Conservation (phyloP, 345 rosid genomes). For the Salix koriyanagi region DNA sequence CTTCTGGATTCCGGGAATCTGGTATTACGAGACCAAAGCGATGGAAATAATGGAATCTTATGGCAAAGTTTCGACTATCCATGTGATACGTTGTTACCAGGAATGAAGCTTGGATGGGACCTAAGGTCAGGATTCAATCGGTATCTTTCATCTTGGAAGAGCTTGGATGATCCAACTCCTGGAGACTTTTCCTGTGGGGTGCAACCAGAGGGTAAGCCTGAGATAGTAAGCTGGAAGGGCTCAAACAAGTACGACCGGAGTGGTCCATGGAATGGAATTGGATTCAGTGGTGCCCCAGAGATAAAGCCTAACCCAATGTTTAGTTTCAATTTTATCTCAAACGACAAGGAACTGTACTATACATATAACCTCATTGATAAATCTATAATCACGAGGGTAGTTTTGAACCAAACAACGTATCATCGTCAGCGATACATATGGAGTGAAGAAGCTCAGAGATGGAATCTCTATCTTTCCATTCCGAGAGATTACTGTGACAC, state of each 20-base stretch:
- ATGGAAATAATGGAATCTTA: not conserved
- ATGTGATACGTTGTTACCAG: constrained; percentile 5
- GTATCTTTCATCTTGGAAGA: constrained; percentile 7
- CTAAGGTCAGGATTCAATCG: not conserved
- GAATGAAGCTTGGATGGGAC: constrained; percentile 16
- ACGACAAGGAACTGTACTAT: not conserved
- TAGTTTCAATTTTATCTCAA: not conserved
- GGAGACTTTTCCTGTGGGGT: not conserved
- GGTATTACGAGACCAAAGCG: not conserved
- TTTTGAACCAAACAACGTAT: not conserved
- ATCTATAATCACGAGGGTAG: not conserved
- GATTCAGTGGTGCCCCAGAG: not conserved
- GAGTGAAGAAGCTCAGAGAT: not conserved
- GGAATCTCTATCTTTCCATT: not conserved
- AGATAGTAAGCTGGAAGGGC: not conserved
- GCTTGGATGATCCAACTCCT: constrained; percentile 8
- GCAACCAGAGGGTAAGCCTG: not conserved
- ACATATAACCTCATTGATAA: not conserved
- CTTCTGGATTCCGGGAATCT: constrained; percentile 16
- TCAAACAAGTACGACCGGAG: not conserved
- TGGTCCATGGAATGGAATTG: constrained; percentile 15
- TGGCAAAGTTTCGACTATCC: constrained; percentile 25
- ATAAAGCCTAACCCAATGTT: not conserved
- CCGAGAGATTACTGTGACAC: constrained; percentile 5
- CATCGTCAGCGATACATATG: not conserved